phyloP scores from a whole-genome alignment of 345 rosid genomes.

The Eucalyptus leucophloia region DNA sequence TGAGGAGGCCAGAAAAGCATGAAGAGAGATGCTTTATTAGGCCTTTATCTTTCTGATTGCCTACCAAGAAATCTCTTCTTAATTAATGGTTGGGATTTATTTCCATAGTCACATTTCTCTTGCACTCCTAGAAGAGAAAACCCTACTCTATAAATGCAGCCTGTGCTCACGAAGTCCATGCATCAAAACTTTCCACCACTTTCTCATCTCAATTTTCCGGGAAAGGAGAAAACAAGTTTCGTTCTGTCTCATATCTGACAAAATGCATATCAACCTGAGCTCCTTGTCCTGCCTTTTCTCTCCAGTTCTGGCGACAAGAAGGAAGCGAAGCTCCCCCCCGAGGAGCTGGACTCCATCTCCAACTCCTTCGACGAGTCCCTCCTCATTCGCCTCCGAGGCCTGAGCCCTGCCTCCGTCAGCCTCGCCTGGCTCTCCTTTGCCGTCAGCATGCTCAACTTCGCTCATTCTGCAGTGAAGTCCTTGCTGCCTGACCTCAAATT shows the following conservation, averaged over 20 bases:
- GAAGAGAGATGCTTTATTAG: neutral
- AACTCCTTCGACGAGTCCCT: neutral
- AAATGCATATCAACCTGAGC: neutral
- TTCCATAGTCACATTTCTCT: neutral
- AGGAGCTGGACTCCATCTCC: neutral
- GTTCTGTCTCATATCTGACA: neutral
- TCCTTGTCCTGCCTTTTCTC: neutral
- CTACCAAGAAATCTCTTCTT: neutral
- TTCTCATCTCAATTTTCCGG: neutral
- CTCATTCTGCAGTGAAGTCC: neutral
- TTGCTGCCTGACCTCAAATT: neutral
- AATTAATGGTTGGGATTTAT: neutral
- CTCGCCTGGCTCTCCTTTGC: neutral
- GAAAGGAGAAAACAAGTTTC: neutral
- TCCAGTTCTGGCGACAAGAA: neutral
- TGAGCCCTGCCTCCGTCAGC: neutral
- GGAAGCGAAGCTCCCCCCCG: neutral
- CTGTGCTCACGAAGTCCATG: neutral
- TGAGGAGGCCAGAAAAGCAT: neutral
- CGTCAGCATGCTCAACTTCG: neutral
- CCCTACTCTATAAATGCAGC: neutral
- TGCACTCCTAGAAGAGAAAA: neutral
- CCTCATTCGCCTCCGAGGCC: neutral
- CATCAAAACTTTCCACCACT: neutral
- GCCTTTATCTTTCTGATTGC: neutral